phyloP scores from a whole-genome alignment of 2,329 filamentous ascomycete species.

The Colletotrichum sp. region DNA sequence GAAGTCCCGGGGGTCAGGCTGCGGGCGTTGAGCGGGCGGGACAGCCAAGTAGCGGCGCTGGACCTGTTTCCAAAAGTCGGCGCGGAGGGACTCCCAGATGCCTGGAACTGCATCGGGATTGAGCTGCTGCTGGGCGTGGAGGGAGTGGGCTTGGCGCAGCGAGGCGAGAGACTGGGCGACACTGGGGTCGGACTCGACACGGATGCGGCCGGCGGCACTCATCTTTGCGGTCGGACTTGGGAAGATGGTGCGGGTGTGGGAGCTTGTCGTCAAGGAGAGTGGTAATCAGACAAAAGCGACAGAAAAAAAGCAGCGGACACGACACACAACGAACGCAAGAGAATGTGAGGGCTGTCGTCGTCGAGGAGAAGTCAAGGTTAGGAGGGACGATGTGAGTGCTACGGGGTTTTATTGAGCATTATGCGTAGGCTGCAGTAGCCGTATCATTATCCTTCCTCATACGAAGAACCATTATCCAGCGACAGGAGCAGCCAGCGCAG shows the following conservation, averaged over 20 bases:
- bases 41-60: not conserved
- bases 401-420: not conserved
- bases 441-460: not conserved
- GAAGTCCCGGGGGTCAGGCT: not conserved
- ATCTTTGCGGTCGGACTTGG: not conserved
- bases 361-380: not conserved
- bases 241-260: not conserved
- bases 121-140: not conserved
- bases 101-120: not conserved
- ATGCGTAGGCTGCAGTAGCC: not conserved
- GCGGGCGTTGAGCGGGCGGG: not conserved
- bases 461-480: not conserved
- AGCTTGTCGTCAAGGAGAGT: not conserved
- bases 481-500: not conserved
- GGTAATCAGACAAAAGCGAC: not conserved
- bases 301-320: not conserved
- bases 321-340: not conserved
- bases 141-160: not conserved
- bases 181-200: not conserved
- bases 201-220: not conserved
- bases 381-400: not conserved
- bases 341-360: not conserved
- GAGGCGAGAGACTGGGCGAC: not conserved
- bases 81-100: not conserved
- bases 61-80: not conserved